Base-by-base conservation (phyloP, 1,139 yeast species). In the Zygotorulaspora mrakii region DNA sequence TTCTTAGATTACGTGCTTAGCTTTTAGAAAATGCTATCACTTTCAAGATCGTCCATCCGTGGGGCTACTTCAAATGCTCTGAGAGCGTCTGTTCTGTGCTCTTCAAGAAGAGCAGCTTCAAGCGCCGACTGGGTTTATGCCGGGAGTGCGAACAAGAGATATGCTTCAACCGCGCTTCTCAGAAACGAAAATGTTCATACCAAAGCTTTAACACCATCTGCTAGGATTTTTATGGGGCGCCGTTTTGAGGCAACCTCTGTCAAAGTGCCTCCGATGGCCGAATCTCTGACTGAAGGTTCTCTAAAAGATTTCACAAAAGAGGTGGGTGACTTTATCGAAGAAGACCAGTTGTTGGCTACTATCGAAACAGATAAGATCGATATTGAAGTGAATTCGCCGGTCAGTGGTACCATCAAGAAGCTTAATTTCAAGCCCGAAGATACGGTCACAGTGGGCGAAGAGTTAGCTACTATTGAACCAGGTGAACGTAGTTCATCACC, bases 191-290 rank as follows among this genome's bases (percentile, higher is more conserved):
- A 34, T 25, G 29, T 21, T 8, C 13, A 31, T 12, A 11, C 30
- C 3, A 31, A 24, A 18, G 26, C 11, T 17, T 26, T 35, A 27
- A 35, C 33, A 6, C 31, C 37, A 23, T 35, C 40, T 22, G 30
- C 32, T 21, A 37, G 37, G 13, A 20, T 35, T 11, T 17, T 28
- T 17, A 31, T 30, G 9, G 9, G 36, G 5, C 33, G 30, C 23
- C 56, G 62, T 40, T 53, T 48, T 48, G 63, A 65, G 42, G 64
- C 71, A 24, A 64, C 69, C 34, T 55, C 65, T 40, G 95, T 91
- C 43, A 86, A 88, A 67, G 98, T 91, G 26, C 99, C 99, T 38
- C 95, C 87, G 53, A 88, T 91, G 96, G 98, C 98, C 37, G 99
- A 91, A 69, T 89, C 97, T 40, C 83, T 91, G 62, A 87, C 96